These are phyloP conservation scores for Dimocarpus longan DNA, from an alignment of 345 rosid species.

Conservation along the genomic window DNA sequence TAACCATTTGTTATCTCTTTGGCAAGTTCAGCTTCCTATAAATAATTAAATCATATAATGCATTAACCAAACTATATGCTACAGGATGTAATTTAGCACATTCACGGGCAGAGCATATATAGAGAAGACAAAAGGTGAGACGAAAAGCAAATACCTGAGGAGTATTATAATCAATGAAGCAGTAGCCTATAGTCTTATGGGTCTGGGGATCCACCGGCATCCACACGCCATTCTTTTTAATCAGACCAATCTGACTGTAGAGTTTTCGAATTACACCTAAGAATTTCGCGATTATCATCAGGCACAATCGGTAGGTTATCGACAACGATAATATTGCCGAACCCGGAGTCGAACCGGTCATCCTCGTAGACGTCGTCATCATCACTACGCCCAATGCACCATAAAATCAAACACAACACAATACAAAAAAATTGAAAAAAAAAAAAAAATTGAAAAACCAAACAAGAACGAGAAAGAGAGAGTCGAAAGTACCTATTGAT, in stretches of 20 bases:
- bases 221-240: constrained; percentile 82
- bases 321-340: constrained; percentile 71
- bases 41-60: not conserved
- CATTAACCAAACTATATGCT: not conserved
- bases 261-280: constrained; percentile 81
- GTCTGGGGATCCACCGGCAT: constrained; percentile 83
- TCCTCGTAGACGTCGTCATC: constrained; percentile 80
- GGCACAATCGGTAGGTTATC: constrained; percentile 90
- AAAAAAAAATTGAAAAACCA: constrained; percentile 8
- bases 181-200: constrained; percentile 65
- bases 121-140: not conserved
- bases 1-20: constrained; percentile 77
- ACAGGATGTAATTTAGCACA: not conserved
- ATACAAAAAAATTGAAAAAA: not conserved
- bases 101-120: no score
- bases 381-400: constrained; percentile 46
- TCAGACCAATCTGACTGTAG: constrained; percentile 73
- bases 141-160: constrained; percentile 54
- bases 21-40: constrained; percentile 93
- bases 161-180: constrained; percentile 84
- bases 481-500: constrained; percentile 50
- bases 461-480: not conserved
- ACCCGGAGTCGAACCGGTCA: constrained; percentile 67
- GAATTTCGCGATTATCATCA: constrained; percentile 72
- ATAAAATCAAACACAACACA: not conserved